Evolutionary conservation across 1,139 yeast species (phyloP).

Genomic region (Eremothecium coryli): DNA sequence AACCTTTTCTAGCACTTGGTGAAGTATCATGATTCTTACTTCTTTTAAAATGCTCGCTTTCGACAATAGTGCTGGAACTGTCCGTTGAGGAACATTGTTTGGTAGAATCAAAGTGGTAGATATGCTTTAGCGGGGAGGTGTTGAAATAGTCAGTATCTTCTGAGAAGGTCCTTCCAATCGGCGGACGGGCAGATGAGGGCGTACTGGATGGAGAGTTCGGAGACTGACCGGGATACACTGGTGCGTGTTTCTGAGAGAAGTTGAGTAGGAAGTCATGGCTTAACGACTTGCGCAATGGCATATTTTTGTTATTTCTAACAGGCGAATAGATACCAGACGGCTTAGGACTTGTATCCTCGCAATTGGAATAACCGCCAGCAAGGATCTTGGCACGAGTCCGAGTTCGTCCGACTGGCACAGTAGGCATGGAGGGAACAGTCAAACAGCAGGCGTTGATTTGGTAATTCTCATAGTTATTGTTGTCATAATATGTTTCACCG

Average conservation of each 20-base stretch:
- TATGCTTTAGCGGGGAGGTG: constrained; percentile 27
- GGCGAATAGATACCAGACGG: no score
- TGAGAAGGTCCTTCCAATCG: constrained; percentile 20
- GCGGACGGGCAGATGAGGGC: constrained; percentile 1
- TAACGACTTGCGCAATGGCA: constrained; percentile 7
- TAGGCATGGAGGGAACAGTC: constrained; percentile 6
- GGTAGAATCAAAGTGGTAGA: constrained; percentile 9
- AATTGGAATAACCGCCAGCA: background rate
- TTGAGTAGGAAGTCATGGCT: constrained; percentile 15
- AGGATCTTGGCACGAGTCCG: background rate
- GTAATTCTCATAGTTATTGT: constrained; percentile 27
- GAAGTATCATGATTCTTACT: no score
- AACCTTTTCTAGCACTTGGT: no score
- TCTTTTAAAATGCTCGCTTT: no score
- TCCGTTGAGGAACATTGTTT: no score
- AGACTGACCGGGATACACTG: background rate
- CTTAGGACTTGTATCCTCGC: constrained; percentile 1
- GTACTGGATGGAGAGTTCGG: constrained; percentile 1
- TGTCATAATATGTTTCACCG: constrained; percentile 28
- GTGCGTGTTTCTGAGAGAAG: constrained; percentile 1
- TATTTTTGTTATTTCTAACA: constrained; percentile 1
- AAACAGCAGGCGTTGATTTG: constrained; percentile 13
- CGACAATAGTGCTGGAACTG: no score
- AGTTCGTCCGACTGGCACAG: background rate
- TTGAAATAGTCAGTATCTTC: constrained; percentile 29